These are phyloP conservation scores for Athelia psychrophila DNA, from an alignment of 1,284 basidiomycete species.

Conservation along the genomic window DNA sequence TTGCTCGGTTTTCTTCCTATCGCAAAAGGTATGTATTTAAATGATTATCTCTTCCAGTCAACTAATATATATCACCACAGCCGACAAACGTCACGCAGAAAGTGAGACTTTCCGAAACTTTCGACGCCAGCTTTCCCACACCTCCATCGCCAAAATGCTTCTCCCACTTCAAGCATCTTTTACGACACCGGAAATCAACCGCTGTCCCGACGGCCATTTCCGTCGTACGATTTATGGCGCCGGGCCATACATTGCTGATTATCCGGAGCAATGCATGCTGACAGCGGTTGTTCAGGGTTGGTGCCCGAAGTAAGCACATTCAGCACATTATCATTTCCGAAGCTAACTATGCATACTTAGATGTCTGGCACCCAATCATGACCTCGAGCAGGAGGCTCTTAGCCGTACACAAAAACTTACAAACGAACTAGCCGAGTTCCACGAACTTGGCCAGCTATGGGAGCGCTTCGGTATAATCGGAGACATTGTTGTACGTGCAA, in stretches of 20 bases:
- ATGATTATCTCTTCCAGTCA: neutral
- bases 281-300: slow-evolving; percentile 25
- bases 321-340: too few species aligned
- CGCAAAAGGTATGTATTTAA: slow-evolving; percentile 25
- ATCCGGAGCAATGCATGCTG: slow-evolving; percentile 31
- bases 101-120: slow-evolving; percentile 22
- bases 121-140: slow-evolving; percentile 24
- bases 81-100: slow-evolving; percentile 8
- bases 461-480: neutral
- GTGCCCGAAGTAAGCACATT: slow-evolving; percentile 29
- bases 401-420: neutral
- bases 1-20: slow-evolving; percentile 28
- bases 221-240: slow-evolving; percentile 23
- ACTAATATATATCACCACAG: neutral
- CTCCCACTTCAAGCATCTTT: slow-evolving; percentile 19
- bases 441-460: neutral
- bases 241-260: slow-evolving; percentile 33
- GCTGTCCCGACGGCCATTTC: slow-evolving; percentile 29
- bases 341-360: too few species aligned
- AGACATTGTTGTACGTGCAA: slow-evolving; percentile 1
- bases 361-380: too few species aligned
- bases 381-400: too few species aligned
- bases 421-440: neutral
- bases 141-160: slow-evolving; percentile 20
- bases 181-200: slow-evolving; percentile 18